Evolutionary conservation across 1,284 basidiomycete species (phyloP), one percentile per base, ranked within the genome.

Genomic region (Ceratobasidium sp.): DNA sequence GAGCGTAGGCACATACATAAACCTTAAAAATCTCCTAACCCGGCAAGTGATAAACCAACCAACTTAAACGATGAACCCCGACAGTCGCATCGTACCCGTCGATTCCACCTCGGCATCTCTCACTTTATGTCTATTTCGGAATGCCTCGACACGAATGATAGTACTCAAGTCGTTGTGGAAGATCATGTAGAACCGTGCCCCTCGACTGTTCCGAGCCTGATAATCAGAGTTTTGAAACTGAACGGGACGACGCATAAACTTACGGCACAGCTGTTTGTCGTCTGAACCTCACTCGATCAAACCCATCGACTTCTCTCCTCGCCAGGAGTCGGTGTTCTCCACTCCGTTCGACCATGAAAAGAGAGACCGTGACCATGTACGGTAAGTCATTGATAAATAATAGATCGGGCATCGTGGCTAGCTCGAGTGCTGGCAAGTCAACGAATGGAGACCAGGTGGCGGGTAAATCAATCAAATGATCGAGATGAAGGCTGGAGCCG

Each of bases 321-420:
- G 60, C 60, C 21, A 66, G n/a, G 8, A 66, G 60, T 33, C 39
- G 52, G 23, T 54, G 60, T 23, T 54, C 39, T 25, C 49, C 36
- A 9, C 46, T 19, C 30, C 59, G 59, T 30, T 16, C 21, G 25
- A 66, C 60, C 60, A 66, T 66, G 41, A 50, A 66, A 2, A 66
- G 50, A n/a, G 60, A 25, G 23, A 66, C 60, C 14, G 33, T 14
- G 50, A 66, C 33, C 19, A 21, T 29, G 50, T 66, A 66, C 9
- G 60, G 60, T 19, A 66, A 23, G 39, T 66, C 60, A 21, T 66
- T 66, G 60, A 66, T 50, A 50, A 66, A 66, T 11, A 66, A 27
- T 2, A 66, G 41, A 39, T 66, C 60, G 1, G 60, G 60, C 60
- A 66, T 66, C 13, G 23, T 25, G 36, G 13, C 23, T 19, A 19